Base-by-base conservation (phyloP, 805 yeast species). In the Wickerhamomyces chambardii region DNA sequence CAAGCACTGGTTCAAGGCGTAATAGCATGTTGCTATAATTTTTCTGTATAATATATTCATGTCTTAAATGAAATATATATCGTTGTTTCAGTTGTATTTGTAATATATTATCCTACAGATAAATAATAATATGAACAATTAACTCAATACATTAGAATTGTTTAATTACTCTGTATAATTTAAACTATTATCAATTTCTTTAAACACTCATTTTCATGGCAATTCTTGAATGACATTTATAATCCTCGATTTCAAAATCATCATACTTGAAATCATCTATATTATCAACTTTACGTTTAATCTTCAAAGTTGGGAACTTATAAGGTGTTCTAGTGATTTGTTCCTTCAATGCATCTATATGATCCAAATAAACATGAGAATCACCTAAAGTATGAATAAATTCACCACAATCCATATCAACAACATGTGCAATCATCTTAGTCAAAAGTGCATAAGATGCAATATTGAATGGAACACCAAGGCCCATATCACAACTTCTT, bases 401-500 rank as follows among this genome's bases (percentile, higher is more conserved):
- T 48, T 89, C 97, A 29, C 97, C 97, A 41, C 95, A 82, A 46
- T 87, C 95, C 84, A 89, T 79, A 45, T 75, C 95, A 30, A 87
- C 87, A n/a, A 92, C 82, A 42, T 84, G 85, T 2, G 99, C 98
- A 43, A 92, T 82, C 97, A 92, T 90, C 48, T 74, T 80, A 2
- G 97, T 89, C 41, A 92, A 67, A 36, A 92, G 64, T 0, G 98
- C 95, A 55, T 92, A 92, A 0, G 97, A 86, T 0, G 99, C 98
- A 51, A 92, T 92, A 55, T 92, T 92, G 60, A 92, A 92, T 1
- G 99, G 99, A 17, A 92, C 97, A 12, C 99, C 99, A n/a, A 92
- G 71, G 0, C 99, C 99, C 96, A 92, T 89, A 54, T 92, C 99
- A 59, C 97, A 90, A n/a, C 95, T 84, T 50, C 99, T 75, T 63